A percentile compares a stretch with the other conserved stretches of the same genome.
These are phyloP conservation scores for Sutorius australiensis DNA, from an alignment of 768 basidiomycete genomes.

Conservation along the genomic window DNA sequence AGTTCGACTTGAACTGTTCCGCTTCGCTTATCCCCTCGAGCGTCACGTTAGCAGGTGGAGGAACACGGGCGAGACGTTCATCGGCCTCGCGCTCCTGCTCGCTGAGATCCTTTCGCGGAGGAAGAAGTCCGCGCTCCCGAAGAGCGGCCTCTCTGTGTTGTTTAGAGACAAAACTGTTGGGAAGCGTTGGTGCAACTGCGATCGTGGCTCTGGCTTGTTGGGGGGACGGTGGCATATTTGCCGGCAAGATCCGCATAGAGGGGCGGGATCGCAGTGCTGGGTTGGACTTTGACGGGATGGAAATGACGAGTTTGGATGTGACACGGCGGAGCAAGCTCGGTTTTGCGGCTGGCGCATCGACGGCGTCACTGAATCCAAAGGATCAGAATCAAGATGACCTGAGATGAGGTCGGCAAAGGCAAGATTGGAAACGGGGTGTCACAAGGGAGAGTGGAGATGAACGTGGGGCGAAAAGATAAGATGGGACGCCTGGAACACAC, in stretches of 20 bases:
- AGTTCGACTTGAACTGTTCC: conserved; percentile 49
- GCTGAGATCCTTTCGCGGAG: conserved; percentile 39
- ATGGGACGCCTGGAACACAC: neutral
- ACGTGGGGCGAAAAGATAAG: neutral
- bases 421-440: neutral
- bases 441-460: neutral
- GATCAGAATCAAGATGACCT: neutral
- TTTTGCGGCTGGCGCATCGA: conserved; percentile 6
- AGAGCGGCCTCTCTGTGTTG: conserved; percentile 47
- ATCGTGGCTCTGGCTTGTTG: neutral
- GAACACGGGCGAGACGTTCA: conserved; percentile 38
- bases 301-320: conserved; percentile 26
- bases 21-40: conserved; percentile 40
- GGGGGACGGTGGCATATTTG: neutral
- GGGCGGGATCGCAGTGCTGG: conserved; percentile 9
- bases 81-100: conserved; percentile 40
- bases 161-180: conserved; percentile 23
- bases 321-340: conserved; percentile 28
- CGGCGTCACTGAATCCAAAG: neutral
- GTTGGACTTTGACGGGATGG: conserved; percentile 15
- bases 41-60: conserved; percentile 23
- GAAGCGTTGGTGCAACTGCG: conserved; percentile 14
- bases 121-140: conserved; percentile 56
- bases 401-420: too few species aligned
- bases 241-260: conserved; percentile 9